Evolutionary conservation across 352 stramenopile species (phyloP).

Genomic region (Phytophthora niederhauseri): DNA sequence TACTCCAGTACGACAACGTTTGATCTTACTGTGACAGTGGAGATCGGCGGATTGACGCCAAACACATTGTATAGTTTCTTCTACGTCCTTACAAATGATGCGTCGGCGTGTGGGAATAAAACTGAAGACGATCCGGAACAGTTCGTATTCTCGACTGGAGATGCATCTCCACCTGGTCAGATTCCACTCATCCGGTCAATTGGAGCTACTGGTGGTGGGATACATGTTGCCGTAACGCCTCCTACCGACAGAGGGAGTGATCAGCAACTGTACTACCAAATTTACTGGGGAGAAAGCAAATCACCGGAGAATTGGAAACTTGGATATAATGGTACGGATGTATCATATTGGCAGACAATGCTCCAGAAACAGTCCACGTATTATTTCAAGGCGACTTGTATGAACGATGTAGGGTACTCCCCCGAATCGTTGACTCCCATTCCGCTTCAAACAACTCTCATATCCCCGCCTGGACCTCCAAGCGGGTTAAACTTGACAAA

Average conservation of each 20-base stretch:
- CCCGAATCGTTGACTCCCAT: too few species aligned
- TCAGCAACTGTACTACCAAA: conserved; percentile 46
- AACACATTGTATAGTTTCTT: conserved; percentile 49
- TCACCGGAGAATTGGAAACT: conserved; percentile 33
- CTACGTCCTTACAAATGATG: conserved; percentile 52
- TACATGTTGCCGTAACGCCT: conserved; percentile 45
- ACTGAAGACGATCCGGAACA: conserved; percentile 8
- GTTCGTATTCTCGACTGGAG: conserved; percentile 32
- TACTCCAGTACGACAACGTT: conserved; percentile 32
- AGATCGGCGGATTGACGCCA: conserved; percentile 51
- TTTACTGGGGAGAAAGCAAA: conserved; percentile 51
- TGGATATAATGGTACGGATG: conserved; percentile 50
- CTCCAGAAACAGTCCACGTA: conserved; percentile 45
- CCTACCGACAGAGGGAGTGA: conserved; percentile 51
- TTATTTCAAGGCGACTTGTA: too few species aligned
- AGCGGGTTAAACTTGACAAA: conserved; percentile 21
- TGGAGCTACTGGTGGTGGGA: conserved; percentile 56
- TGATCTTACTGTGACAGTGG: conserved; percentile 43
- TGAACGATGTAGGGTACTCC: too few species aligned
- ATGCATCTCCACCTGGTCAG: conserved; percentile 23
- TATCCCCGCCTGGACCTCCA: conserved; percentile 57
- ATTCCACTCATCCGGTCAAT: conserved; percentile 42
- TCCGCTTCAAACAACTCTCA: conserved; percentile 50
- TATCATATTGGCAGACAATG: conserved; percentile 57
- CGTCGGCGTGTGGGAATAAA: conserved; percentile 40